Conservation (phyloP, 2,329 filamentous ascomycete genomes). For the Eutypella sp. region DNA sequence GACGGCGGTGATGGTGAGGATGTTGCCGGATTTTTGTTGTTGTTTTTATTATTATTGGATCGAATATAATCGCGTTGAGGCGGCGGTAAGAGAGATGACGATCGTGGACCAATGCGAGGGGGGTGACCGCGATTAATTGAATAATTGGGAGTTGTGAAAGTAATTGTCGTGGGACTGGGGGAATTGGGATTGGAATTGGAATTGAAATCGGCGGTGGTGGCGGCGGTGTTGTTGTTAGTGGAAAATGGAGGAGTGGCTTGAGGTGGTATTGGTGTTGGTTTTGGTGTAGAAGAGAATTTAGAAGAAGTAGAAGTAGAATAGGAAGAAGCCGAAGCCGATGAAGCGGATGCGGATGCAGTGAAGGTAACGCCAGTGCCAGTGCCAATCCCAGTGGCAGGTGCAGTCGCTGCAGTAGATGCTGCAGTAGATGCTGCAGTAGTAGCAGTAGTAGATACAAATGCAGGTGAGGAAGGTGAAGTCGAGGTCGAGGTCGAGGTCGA, state of each 20-base stretch:
- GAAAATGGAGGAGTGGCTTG: too few species aligned
- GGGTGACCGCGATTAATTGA: not conserved
- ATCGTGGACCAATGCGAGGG: conserved; percentile 7
- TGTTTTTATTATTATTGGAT: too few species aligned
- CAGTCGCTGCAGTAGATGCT: conserved; percentile 2
- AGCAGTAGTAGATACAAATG: not conserved
- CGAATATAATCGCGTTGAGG: not conserved
- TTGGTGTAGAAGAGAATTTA: too few species aligned
- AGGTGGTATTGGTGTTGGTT: too few species aligned
- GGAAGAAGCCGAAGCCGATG: too few species aligned
- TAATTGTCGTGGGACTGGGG: not conserved
- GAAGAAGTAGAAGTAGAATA: too few species aligned
- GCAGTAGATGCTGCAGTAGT: not conserved
- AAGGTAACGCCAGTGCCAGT: too few species aligned
- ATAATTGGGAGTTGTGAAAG: not conserved
- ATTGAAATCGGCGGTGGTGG: conserved; percentile 10
- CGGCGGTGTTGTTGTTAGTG: too few species aligned
- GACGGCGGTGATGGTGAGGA: not conserved
- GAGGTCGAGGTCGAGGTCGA: not conserved
- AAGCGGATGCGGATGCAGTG: too few species aligned
- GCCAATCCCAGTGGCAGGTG: too few species aligned
- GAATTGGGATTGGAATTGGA: not conserved
- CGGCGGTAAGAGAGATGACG: conserved; percentile 7
- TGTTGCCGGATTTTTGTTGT: not conserved
- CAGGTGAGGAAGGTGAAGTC: not conserved